Base-by-base conservation (phyloP, 768 basidiomycete species). In the Podaxis sp. region DNA sequence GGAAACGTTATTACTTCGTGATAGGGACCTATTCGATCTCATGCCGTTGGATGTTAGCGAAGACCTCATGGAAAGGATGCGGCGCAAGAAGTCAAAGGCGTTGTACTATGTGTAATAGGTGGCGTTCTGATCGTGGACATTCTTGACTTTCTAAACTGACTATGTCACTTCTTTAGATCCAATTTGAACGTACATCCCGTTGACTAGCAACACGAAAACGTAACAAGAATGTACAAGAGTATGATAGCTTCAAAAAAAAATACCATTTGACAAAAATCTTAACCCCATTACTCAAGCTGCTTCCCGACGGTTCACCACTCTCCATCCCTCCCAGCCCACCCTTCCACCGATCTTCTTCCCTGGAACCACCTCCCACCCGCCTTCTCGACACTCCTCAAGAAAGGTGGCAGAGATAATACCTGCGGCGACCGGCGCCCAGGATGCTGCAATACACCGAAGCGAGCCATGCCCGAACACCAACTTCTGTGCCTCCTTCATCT, bases 361-460 rank as follows among this genome's bases (percentile, higher is more conserved):
- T 3, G 55, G 44, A n/a, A 70, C 65, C 55, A 77, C 68, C 40
- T 22, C 55, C 62, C 69, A 75, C 15, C 67, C 68, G 2, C 70
- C 65, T 1, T 69, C 73, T 28, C 75, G 69, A 12, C 80, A 46
- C 11, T 69, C 71, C 24, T 79, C 74, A 3, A 84, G 60, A 3
- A 85, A 63, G 12, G 74, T 77, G 0, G 78, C 81, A 3, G 76
- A 76, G 30, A 88, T 74, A 1, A 85, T 64, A 0, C 76, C 86
- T 2, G 79, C 82, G 0, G 83, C 82, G 55, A 81, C 76, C 1
- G 84, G 80, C 5, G 83, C 86, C 79, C 85, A 85, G 3, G 69
- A 71, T 17, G 68, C 67, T 0, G 82, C 86, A 7, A 81, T 74
- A 54, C 84, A 86, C n/a, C 72, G 67, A 57, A 86, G 66, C 11